Evolutionary conservation across 352 stramenopile species (phyloP).

Genomic region (Blastocystis sp.): DNA sequence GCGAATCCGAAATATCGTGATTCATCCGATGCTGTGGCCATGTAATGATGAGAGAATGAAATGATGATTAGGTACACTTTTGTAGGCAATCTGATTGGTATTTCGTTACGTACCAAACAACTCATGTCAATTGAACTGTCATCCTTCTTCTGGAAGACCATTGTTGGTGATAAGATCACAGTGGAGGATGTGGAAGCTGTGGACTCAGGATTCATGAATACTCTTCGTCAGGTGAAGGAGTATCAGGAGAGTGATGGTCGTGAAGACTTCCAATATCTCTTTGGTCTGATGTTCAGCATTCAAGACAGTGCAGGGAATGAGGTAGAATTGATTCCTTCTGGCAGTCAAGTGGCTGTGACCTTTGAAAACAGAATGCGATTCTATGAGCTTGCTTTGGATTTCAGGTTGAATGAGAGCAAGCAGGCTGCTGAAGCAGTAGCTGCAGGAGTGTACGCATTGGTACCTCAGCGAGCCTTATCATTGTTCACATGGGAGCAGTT

Average conservation of each 20-base stretch:
- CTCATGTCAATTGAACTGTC: slow-evolving; percentile 77
- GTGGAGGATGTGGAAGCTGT: slow-evolving; percentile 75
- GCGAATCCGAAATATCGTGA: slow-evolving; percentile 73
- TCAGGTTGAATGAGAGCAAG: slow-evolving; percentile 69
- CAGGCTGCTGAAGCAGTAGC: slow-evolving; percentile 67
- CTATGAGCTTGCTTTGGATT: slow-evolving; percentile 66
- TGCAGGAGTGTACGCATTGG: slow-evolving; percentile 64
- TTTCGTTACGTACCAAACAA: slow-evolving; percentile 76
- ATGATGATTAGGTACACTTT: slow-evolving; percentile 77
- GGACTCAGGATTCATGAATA: slow-evolving; percentile 78
- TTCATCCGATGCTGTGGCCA: slow-evolving; percentile 62
- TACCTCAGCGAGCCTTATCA: slow-evolving; percentile 68
- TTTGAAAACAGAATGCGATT: slow-evolving; percentile 66
- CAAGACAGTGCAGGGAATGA: slow-evolving; percentile 75
- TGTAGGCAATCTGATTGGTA: slow-evolving; percentile 81
- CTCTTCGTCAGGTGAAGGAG: slow-evolving; percentile 76
- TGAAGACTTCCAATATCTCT: slow-evolving; percentile 79
- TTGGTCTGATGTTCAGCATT: slow-evolving; percentile 81
- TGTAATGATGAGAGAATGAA: slow-evolving; percentile 63
- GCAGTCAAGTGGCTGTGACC: slow-evolving; percentile 66
- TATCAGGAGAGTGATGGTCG: slow-evolving; percentile 68
- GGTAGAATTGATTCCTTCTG: slow-evolving; percentile 67
- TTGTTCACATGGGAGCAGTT: slow-evolving; percentile 71
- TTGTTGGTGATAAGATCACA: slow-evolving; percentile 70
- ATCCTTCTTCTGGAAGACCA: slow-evolving; percentile 78